Base-by-base conservation (phyloP, 2,329 filamentous ascomycete species). In the Sclerotinia subarctica region DNA sequence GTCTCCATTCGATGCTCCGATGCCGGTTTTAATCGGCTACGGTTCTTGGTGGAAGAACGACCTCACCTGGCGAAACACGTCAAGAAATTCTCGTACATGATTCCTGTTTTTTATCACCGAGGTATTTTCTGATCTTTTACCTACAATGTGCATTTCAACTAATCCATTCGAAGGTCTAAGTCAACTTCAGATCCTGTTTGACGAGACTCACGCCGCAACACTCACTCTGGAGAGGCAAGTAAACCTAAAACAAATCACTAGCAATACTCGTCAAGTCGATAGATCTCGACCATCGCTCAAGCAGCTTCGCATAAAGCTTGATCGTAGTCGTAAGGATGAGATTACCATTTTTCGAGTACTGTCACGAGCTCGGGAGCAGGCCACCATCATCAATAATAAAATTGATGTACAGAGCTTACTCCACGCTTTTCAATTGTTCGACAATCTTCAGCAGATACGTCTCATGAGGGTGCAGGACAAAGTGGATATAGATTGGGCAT, bases 401-500 rank as follows among this genome's bases (percentile, higher is more conserved):
- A 67, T 71, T 2, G 75, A 77, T 69, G 35, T 68, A 26, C 42
- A 68, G 35, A 67, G 29, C n/a, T 64, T 78, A 24, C 42, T 70
- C 11, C 54, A 46, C 29, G 76, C 75, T 11, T 63, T 78, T 11
- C 65, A 62, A 19, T 83, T 84, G 1, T 90, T 90, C 73, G 83
- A 81, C 2, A 82, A 82, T 38, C 81, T 91, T 15, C 85, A 89
- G 73, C 85, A 90, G 74, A 82, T 90, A 63, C 87, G 90, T 70
- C 82, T 91, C 19, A 81, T 90, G 35, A 84, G 86, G 7, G 78
- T 90, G 17, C 84, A 87, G 71, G 87, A 90, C 69, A 79, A 83
- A 69, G 81, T 85, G 69, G 87, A 90, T 73, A 81, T 82, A 58
- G 78, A 81, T 29, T 79, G 88, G 19, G 78, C 85, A 57, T 79